Evolutionary conservation across 306 rosid genomes (phyloP).

Genomic region (Trifolium dubium): DNA sequence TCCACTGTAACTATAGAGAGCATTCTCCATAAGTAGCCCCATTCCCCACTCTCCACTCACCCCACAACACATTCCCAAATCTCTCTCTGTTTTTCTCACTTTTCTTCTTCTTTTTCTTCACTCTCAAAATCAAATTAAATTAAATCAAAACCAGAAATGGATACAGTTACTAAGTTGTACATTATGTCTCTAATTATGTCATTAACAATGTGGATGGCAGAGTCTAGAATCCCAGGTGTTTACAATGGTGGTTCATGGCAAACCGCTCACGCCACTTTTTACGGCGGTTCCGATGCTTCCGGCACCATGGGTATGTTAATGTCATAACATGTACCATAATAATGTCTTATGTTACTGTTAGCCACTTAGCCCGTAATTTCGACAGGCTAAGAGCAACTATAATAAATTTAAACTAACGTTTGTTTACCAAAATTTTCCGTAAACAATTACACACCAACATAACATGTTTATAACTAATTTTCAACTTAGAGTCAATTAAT

Average conservation of each 20-base stretch:
- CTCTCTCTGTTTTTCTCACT: not conserved
- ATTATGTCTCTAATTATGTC: conserved; percentile 49
- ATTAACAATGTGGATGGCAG: conserved; percentile 46
- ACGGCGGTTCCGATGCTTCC: conserved; percentile 96
- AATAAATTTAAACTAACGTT: too few species aligned
- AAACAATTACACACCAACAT: not conserved
- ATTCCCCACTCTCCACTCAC: not conserved
- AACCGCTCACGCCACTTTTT: conserved; percentile 91
- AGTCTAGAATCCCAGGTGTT: conserved; percentile 85
- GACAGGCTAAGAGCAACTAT: too few species aligned
- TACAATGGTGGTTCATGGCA: conserved; percentile 81
- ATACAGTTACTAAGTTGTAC: conserved; percentile 34
- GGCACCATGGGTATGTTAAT: conserved; percentile 89
- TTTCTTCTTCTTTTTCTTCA: conserved; percentile 9
- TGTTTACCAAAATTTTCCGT: too few species aligned
- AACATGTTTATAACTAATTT: not conserved
- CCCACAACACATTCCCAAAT: conserved; percentile 41
- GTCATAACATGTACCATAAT: not conserved
- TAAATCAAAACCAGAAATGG: conserved; percentile 46
- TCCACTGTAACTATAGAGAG: not conserved
- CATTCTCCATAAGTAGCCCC: conserved; percentile 72
- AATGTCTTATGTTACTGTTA: not conserved
- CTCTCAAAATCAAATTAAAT: not conserved
- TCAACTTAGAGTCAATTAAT: not conserved
- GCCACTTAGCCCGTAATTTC: too few species aligned